Base-by-base conservation (phyloP, 805 yeast genomes). In the Candida oleophila region DNA sequence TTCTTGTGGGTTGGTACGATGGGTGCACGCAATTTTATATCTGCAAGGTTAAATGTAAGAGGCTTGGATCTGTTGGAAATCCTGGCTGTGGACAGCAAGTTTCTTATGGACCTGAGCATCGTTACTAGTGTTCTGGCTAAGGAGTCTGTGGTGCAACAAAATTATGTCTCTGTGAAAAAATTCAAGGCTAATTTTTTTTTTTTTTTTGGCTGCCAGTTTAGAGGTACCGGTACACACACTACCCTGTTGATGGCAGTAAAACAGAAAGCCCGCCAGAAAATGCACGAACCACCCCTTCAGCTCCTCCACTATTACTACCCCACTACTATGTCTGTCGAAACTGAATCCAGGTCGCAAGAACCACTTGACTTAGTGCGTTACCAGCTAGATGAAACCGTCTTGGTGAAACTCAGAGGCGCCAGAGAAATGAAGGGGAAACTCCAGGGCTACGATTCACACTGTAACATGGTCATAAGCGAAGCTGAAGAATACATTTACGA, bases 401-500 rank as follows among this genome's bases (percentile, higher is more conserved):
- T 81, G 59, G 92, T 94, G 48, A 94, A 94, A 63, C 79, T 94
- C 49, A 83, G 98, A 64, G 98, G 97, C 18, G 92, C 94, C 53
- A 80, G 99, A 58, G 97, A 92, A 62, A 79, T 94, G 69, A 80
- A 81, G 22, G 99, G 99, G 3, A 83, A 81, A 51, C 74, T 94
- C 45, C 98, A 91, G 65, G 95, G 96, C 1, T 92, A 88, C 68
- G 99, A 92, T 68, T 87, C 96, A 41, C 99, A 92, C 68, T 94
- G 98, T 69, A 94, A 95, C 64, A 81, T 94, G 76, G 97, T 94
- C 34, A 77, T 94, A 52, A 89, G 97, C 55, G 96, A 94, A 57
- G 97, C 96, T 5, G 79, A 77, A 45, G 99, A 94, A 62, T 87
- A 87, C 1, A 82, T 91, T 34, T 88, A 80, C 62, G 73, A 74